Conservation (phyloP, 345 rosid genomes). For the Streptanthus diversifolius region DNA sequence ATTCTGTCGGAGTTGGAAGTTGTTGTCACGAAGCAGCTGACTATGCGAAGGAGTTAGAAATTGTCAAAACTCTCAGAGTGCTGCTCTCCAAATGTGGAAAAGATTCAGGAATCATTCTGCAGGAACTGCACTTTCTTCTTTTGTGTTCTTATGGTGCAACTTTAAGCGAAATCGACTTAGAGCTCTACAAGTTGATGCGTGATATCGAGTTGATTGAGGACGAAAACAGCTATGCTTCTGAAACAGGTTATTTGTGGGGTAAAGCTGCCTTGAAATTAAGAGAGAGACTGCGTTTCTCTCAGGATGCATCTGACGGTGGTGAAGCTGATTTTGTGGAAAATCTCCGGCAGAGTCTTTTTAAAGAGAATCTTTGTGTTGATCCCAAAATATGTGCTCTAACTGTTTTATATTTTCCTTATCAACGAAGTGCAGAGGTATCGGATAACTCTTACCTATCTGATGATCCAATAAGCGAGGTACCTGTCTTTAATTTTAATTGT, state of each 20-base stretch:
- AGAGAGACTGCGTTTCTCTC: slow-evolving; percentile 50
- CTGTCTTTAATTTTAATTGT: not conserved
- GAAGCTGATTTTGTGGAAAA: slow-evolving; percentile 51
- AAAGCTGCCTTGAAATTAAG: slow-evolving; percentile 53
- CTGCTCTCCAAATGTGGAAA: slow-evolving; percentile 50
- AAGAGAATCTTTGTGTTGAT: slow-evolving; percentile 78
- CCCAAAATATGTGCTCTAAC: slow-evolving; percentile 70
- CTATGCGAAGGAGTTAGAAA: slow-evolving; percentile 50
- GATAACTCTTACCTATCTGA: slow-evolving; percentile 6
- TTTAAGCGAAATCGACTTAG: slow-evolving; percentile 62
- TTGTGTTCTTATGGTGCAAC: slow-evolving; percentile 91
- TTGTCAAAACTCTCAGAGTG: slow-evolving; percentile 63
- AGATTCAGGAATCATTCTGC: slow-evolving; percentile 57
- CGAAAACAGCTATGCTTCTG: slow-evolving; percentile 36
- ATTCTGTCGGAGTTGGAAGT: slow-evolving; percentile 24
- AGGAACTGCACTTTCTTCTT: slow-evolving; percentile 62
- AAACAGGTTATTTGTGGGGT: slow-evolving; percentile 77
- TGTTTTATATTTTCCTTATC: slow-evolving; percentile 61
- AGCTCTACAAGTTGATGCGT: slow-evolving; percentile 59
- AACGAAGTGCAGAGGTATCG: slow-evolving; percentile 40
- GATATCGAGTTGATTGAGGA: slow-evolving; percentile 53
- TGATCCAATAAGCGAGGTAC: slow-evolving; percentile 24
- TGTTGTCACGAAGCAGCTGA: slow-evolving; percentile 35
- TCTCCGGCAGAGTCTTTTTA: slow-evolving; percentile 51
- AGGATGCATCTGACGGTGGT: slow-evolving; percentile 36